These are phyloP conservation scores for Dendrobium chrysotoxum DNA, from an alignment of 106 monocot species.

Conservation along the genomic window DNA sequence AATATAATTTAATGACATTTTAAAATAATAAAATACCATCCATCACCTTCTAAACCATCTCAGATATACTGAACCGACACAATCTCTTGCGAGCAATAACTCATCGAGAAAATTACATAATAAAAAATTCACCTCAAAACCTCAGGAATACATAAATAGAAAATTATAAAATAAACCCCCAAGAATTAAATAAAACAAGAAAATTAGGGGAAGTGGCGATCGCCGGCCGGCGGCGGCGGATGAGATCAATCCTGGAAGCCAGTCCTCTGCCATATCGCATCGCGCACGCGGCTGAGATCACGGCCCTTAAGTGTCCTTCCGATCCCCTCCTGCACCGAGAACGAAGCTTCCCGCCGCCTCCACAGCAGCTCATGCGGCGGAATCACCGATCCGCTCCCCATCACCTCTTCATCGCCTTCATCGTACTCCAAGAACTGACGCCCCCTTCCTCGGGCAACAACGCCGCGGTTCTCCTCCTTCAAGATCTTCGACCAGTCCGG, in stretches of 20 bases:
- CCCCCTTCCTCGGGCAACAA: background rate
- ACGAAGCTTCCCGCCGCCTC: conserved; percentile 39
- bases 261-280: conserved; percentile 66
- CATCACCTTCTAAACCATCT: too few relatives aligned
- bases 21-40: too few relatives aligned
- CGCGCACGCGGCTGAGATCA: conserved; percentile 69
- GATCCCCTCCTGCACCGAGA: conserved; percentile 64
- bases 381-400: conserved; percentile 18
- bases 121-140: background rate
- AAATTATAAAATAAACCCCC: background rate
- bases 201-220: background rate
- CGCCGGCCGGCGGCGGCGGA: background rate
- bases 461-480: conserved; percentile 8
- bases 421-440: background rate
- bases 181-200: background rate
- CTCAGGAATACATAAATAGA: background rate
- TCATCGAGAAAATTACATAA: background rate
- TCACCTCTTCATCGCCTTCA: conserved; percentile 16
- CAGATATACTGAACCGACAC: too few relatives aligned
- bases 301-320: conserved; percentile 79
- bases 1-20: too few relatives aligned
- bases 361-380: conserved; percentile 69
- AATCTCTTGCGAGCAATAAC: background rate
- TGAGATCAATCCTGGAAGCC: conserved; percentile 61
- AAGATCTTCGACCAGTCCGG: conserved; percentile 70